Percentiles rank a stretch among this genome's conserved stretches.
phyloP scores from a whole-genome alignment of 2,329 filamentous ascomycete species.

The Emydomyces testavorans region DNA sequence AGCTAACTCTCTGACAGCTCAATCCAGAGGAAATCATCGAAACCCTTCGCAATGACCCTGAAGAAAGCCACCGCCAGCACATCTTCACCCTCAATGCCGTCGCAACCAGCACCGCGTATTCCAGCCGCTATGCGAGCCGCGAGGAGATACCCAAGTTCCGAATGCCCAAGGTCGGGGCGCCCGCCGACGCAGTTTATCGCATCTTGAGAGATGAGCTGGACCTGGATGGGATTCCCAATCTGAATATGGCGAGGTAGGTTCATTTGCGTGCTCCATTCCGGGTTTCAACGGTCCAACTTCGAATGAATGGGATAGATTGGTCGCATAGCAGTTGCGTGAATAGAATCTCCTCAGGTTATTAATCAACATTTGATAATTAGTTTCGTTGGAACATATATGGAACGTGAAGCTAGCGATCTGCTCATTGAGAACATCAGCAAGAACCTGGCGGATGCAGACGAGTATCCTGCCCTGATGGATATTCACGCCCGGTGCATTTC shows the following conservation, averaged over 20 bases:
- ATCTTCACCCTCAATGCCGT: conserved; percentile 22
- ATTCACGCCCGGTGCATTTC: conserved; percentile 58
- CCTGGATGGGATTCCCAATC: conserved; percentile 53
- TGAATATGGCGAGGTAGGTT: conserved; percentile 50
- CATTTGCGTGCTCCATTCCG: too few relatives aligned
- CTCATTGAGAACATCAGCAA: conserved; percentile 59
- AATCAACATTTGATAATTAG: conserved; percentile 24
- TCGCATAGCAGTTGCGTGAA: not conserved
- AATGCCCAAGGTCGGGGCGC: conserved; percentile 25
- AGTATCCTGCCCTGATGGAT: conserved; percentile 48
- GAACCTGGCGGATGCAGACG: conserved; percentile 60
- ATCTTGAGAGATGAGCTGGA: conserved; percentile 53
- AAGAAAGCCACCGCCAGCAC: conserved; percentile 21
- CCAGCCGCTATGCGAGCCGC: conserved; percentile 25
- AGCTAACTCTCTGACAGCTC: conserved; percentile 16
- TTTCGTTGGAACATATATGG: conserved; percentile 63
- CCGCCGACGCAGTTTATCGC: conserved; percentile 52
- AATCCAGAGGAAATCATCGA: conserved; percentile 23
- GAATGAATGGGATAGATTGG: too few relatives aligned
- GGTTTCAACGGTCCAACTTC: too few relatives aligned
- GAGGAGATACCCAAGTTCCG: conserved; percentile 27
- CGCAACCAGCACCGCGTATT: conserved; percentile 24
- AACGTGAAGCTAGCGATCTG: conserved; percentile 51
- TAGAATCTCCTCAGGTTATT: not conserved
- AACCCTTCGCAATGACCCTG: conserved; percentile 19